Base-by-base conservation (phyloP, 345 rosid species). In the Pistacia atlantica region DNA sequence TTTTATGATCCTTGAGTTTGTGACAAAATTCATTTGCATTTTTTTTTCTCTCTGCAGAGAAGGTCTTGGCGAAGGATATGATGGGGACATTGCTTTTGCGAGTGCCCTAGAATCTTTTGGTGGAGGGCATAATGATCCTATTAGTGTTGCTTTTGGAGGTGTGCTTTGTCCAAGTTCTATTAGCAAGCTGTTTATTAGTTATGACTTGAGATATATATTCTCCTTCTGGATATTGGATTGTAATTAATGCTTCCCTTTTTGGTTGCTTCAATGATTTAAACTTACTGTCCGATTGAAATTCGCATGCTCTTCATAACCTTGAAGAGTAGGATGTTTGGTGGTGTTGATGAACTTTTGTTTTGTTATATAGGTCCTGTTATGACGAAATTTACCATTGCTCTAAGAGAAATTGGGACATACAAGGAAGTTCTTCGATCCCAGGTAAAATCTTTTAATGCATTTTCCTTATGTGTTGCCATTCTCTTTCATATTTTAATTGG, bases 91-190 rank as follows among this genome's bases (percentile, higher is more conserved):
- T 81, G 95, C 98, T 81, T 95, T 95, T 79, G 99, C 99, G 52
- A 90, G 97, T 89, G 96, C 99, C 60, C 86, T 95, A 73, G 99
- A 95, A 90, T 82, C 90, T 65, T 97, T 97, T 87, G 98, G 99
- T 63, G 98, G 98, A 82, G 99, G 98, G 67, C 99, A 97, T 79
- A 97, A 94, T 76, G 99, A 97, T 85, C n/a, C 98, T 22, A 92
- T 97, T 52, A 92, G 99, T 87, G 87, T 94, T 76, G 98, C 99
- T 77, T 97, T 97, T 83, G 99, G 99, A 85, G 99, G 99, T 94
- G 82, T 63, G 49, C 67, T 67, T 78, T 42, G 69, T 37, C 74
- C 5, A 25, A 54, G 22, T 38, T 64, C 62, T 70, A 25, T 42
- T 20, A 10, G 3, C 13, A 75, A 72, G 20, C 59, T 35, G 0